Evolutionary conservation across 257 asterid genomes (phyloP), one percentile per base, ranked within the genome.

Genomic region (Gynochthodes officinalis): DNA sequence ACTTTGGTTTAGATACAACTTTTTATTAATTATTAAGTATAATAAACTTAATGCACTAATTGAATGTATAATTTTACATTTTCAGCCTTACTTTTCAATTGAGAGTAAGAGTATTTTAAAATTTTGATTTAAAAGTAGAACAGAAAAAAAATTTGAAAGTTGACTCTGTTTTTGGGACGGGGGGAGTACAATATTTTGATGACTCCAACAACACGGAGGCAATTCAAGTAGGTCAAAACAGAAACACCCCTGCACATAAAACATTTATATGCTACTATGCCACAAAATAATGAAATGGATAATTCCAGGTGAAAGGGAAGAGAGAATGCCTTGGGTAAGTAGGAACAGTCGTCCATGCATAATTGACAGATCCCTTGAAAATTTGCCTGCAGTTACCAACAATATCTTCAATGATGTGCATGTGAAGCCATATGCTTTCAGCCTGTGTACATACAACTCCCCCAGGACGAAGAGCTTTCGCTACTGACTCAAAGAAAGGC

Each of bases 361-460:
- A 95, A 72, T 92, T 89, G 76, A 92, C 98, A 7, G 99, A 90
- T 85, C 99, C 98, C 85, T 92, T 90, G 85, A 95, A 92, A 33
- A 95, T 78, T 81, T 92, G 91, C 82, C 97, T 88, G 78, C 99
- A 95, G 85, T 92, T 95, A 6, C 87, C 42, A 40, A 95, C 94
- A 4, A 95, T 87, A 63, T 84, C 92, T 87, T 95, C 97, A 57
- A 95, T 95, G 66, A 95, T 92, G 88, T 92, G 93, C 98, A 95
- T 95, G 87, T 95, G 99, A 79, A 92, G 98, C 99, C 99, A 95
- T 74, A 92, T 95, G 84, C 98, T 95, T 85, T 95, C 99, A 37
- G 99, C 99, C 84, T 92, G 99, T 50, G 99, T 95, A 76, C 97
- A 90, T 57, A 95, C 86, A 61, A 95, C 98, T 10, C 99, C 99